Base-by-base conservation (phyloP, 164 flowering plant genomes). In the Taxillus chinensis region DNA sequence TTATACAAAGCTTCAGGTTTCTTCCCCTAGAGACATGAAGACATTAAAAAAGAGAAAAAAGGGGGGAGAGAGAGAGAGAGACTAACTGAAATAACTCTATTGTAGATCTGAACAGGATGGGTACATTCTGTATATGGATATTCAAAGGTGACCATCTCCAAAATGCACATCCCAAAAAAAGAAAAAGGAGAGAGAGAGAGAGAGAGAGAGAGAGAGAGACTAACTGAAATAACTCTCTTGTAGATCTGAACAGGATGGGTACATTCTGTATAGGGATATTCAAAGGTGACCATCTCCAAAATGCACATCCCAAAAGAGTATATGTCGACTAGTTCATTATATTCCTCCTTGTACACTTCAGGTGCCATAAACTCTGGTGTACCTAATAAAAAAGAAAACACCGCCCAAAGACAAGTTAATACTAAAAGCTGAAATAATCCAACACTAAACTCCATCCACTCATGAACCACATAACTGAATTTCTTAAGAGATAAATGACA, bases 301-400 rank as follows among this genome's bases (percentile, higher is more conserved):
- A 84, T 71, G 74, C 89, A 84, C 89, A 84, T 84, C 42, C 89
- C 89, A 71, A 84, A 84, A 41, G 89, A 76, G 53, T 84, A 84
- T 8, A 84, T 80, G 63, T 84, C 89, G 41, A 79, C 85, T 58
- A 82, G 64, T 70, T 82, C 86, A 63, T 83, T 83, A 59, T 83
- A 83, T 13, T 80, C 85, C 71, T 83, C 87, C 54, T 69, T 78
- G 68, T 78, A 83, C 5, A 83, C 81, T 69, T 81, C 87, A 14
- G 87, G 87, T 59, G 87, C 87, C 87, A 83, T 84, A 67, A 82
- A 84, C 67, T 84, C 85, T 0, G 86, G 86, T 27, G 86, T 79
- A 50, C 84, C 84, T 80, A 62, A 49, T 42, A 3, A 39, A 62
- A 62, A 60, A n/a, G 13, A 12, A 49, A 12, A 49, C 14, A 12